Percentiles rank a stretch among this genome's conserved stretches.
Conservation (phyloP, 805 yeast species). For the Myxozyma vanderwaltii region DNA sequence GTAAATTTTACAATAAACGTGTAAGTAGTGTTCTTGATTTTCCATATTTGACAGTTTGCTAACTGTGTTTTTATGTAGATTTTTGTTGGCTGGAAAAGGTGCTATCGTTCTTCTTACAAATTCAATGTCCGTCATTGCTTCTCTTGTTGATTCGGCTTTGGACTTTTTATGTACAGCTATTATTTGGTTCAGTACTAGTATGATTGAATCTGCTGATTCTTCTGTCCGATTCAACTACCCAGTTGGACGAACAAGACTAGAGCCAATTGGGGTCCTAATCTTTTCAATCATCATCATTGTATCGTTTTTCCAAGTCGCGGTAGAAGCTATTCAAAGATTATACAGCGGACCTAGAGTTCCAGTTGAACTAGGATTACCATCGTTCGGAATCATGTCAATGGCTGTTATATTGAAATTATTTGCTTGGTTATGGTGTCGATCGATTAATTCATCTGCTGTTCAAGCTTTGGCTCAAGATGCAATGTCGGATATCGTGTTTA, state of each 20-base stretch:
- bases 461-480: slow-evolving; percentile 85
- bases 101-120: slow-evolving; percentile 63
- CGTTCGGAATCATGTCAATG: slow-evolving; percentile 60
- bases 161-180: slow-evolving; percentile 76
- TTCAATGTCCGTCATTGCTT: slow-evolving; percentile 76
- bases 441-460: slow-evolving; percentile 63
- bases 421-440: slow-evolving; percentile 66
- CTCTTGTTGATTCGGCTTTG: slow-evolving; percentile 72
- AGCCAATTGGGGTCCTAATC: slow-evolving; percentile 76
- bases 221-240: slow-evolving; percentile 46
- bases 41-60: neutral
- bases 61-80: neutral
- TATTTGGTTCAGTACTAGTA: slow-evolving; percentile 57
- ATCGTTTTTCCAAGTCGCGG: slow-evolving; percentile 71
- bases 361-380: slow-evolving; percentile 52
- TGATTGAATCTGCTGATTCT: slow-evolving; percentile 17
- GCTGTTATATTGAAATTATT: slow-evolving; percentile 63
- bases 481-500: slow-evolving; percentile 73
- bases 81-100: slow-evolving; percentile 51
- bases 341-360: slow-evolving; percentile 39
- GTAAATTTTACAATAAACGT: slow-evolving; percentile 65
- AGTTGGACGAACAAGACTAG: slow-evolving; percentile 70
- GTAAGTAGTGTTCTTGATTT: slow-evolving; percentile 1
- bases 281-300: slow-evolving; percentile 71
- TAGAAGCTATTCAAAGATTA: slow-evolving; percentile 58